A percentile compares a stretch with the other conserved stretches of the same genome.
These are phyloP conservation scores for Lumnitzera littorea DNA, from an alignment of 345 rosid species.

Conservation along the genomic window DNA sequence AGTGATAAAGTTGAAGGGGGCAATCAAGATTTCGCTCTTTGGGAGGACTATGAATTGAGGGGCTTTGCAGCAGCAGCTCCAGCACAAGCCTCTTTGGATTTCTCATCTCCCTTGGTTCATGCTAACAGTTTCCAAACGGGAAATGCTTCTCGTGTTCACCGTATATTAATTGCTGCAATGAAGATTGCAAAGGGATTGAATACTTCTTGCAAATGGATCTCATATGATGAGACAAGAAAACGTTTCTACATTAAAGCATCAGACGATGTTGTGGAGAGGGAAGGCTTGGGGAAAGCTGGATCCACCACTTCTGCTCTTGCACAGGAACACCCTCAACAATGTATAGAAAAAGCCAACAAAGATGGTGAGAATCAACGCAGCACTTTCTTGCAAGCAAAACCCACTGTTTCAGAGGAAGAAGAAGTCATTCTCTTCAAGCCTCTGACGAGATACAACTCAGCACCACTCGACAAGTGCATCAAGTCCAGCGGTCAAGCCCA, in stretches of 20 bases:
- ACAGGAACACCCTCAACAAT: conserved; percentile 12
- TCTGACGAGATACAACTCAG: conserved; percentile 75
- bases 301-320: conserved; percentile 2
- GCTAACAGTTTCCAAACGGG: conserved; percentile 36
- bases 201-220: conserved; percentile 45
- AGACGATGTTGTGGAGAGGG: conserved; percentile 2
- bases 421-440: conserved; percentile 97
- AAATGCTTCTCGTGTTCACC: conserved; percentile 38
- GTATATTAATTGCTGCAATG: conserved; percentile 46
- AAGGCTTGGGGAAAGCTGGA: conserved; percentile 14
- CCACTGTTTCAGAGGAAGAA: conserved; percentile 63
- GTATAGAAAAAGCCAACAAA: conserved; percentile 1
- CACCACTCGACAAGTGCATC: conserved; percentile 42
- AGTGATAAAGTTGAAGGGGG: conserved; percentile 13
- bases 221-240: conserved; percentile 27
- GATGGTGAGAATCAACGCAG: conserved; percentile 16
- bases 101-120: conserved; percentile 36
- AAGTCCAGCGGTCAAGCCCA: conserved; percentile 18
- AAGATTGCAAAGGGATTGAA: conserved; percentile 47
- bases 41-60: conserved; percentile 90
- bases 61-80: conserved; percentile 60
- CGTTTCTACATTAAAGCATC: conserved; percentile 25
- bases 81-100: conserved; percentile 40
- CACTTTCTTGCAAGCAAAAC: conserved; percentile 21
- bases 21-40: conserved; percentile 32